phyloP scores from a whole-genome alignment of 164 flowering plant genomes.

The Platanus orientalis region DNA sequence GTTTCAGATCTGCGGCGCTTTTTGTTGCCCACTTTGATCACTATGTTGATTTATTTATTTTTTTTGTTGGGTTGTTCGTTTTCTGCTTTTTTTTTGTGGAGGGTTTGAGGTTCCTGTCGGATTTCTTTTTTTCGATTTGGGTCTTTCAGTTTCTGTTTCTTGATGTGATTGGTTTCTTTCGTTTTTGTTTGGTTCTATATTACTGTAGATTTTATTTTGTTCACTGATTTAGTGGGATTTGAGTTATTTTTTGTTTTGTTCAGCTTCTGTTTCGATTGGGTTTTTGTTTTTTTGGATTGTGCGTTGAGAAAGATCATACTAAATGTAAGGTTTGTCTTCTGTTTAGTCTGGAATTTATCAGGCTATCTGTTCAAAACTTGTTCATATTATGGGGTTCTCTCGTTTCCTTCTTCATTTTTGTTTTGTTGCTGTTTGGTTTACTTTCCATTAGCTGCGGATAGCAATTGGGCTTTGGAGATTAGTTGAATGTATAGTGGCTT shows the following conservation, averaged over 20 bases:
- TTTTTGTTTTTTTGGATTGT: too few relatives aligned
- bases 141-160: neutral
- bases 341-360: neutral
- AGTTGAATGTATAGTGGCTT: neutral
- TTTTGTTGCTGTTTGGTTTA: neutral
- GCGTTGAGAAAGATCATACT: neutral
- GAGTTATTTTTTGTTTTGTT: neutral
- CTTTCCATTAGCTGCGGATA: neutral
- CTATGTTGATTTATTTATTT: neutral
- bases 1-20: neutral
- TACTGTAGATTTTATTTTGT: neutral
- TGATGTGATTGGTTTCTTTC: neutral
- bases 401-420: neutral
- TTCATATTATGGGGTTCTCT: neutral
- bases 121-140: neutral
- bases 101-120: neutral
- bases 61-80: neutral
- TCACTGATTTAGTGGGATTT: neutral
- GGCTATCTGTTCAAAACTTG: neutral
- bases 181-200: neutral
- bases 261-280: too few relatives aligned
- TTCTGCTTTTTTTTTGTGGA: neutral
- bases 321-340: neutral
- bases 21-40: neutral
- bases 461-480: neutral